Percentiles rank a stretch among this genome's conserved stretches.
Conservation (phyloP, 768 basidiomycete species). For the Boletus edulis region DNA sequence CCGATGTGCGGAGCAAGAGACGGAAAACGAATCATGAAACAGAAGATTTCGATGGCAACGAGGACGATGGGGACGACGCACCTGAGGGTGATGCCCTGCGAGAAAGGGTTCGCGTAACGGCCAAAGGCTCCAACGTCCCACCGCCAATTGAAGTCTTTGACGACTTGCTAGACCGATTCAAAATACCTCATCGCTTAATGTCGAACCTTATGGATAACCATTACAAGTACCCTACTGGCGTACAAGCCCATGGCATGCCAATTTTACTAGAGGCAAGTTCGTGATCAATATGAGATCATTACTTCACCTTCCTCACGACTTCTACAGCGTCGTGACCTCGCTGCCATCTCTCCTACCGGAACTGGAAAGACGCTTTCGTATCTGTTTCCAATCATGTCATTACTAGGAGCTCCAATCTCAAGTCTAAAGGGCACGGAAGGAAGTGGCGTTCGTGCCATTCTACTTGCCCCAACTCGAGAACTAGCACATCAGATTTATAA, state of each 20-base stretch:
- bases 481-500: conserved; percentile 95
- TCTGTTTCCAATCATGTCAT: conserved; percentile 74
- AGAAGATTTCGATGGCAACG: conserved; percentile 19
- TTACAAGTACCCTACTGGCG: conserved; percentile 70
- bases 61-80: conserved; percentile 23
- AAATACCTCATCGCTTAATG: conserved; percentile 57
- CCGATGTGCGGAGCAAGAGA: conserved; percentile 25
- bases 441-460: conserved; percentile 68
- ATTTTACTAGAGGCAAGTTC: conserved; percentile 70
- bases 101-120: conserved; percentile 60
- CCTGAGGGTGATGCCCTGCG: conserved; percentile 22
- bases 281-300: conserved; percentile 1
- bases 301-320: background rate
- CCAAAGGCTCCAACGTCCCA: conserved; percentile 75
- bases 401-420: conserved; percentile 53
- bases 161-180: conserved; percentile 55
- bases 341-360: conserved; percentile 95
- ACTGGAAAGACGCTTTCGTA: conserved; percentile 97
- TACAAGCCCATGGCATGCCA: conserved; percentile 79
- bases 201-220: conserved; percentile 61
- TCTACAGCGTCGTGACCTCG: conserved; percentile 73
- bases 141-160: conserved; percentile 55
- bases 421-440: conserved; percentile 44
- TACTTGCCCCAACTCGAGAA: conserved; percentile 92
- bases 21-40: conserved; percentile 27